Base-by-base conservation (phyloP, 1,139 yeast species). In the Lodderomyces jiufengensis region DNA sequence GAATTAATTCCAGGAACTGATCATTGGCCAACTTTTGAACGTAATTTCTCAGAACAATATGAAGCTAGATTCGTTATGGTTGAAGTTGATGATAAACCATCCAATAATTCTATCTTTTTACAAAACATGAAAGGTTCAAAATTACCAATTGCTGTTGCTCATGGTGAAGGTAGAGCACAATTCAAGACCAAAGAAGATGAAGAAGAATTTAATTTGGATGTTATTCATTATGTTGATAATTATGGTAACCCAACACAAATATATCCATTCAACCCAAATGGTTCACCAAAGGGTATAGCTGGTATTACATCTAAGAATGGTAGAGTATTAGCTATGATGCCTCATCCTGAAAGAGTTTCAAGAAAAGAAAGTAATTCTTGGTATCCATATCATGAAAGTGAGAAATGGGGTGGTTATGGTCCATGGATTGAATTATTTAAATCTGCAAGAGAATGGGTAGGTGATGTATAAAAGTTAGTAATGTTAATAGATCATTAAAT, bases 271-370 rank as follows among this genome's bases (percentile, higher is more conserved):
- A 92, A 92, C 69, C 98, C 98, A 41, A 94, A 94, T 62, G 99
- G 99, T 28, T 86, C 97, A 14, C 87, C 94, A 32, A 76, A 76
- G 37, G 97, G 95, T 63, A 85, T 94, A 54, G 85, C 97, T 29
- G 99, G 97, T 71, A 78, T 94, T 43, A 73, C 84, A 45, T 80
- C 92, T 35, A 85, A 84, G 39, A 86, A 86, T 55, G 98, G 98
- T 48, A 80, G 98, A 61, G 97, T 94, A 4, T 70, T 94, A 53
- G 97, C 97, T 3, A 79, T 94, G 88, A 94, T 94, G 99, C 99
- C 99, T 32, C 99, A 94, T 59, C 98, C 99, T 18, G 99, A 94
- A 65, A 86, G 99, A 68, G 94, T 87, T 33, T 75, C 83, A 41
- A 77, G 96, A 65, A 69, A 80, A 55, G 95, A 86, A 61, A 70